Percentiles rank a stretch among this genome's conserved stretches.
Evolutionary conservation across 441 rosid species (phyloP).

Genomic region (Populus hybrid): DNA sequence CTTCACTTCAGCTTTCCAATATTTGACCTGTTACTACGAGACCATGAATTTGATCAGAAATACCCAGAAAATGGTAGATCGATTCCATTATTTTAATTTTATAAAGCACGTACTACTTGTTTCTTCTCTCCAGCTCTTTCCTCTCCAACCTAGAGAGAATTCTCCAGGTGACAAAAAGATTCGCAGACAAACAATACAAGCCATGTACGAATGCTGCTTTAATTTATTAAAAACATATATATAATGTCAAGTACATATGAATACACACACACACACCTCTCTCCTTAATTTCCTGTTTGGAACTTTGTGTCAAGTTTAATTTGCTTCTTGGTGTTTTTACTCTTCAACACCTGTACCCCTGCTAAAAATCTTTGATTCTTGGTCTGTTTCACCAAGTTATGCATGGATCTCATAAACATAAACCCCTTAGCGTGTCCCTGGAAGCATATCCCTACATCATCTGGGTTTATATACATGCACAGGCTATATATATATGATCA

Average conservation of each 20-base stretch:
- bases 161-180: conserved; percentile 11
- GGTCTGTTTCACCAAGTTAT: not conserved
- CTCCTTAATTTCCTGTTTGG: not conserved
- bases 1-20: not conserved
- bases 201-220: conserved; percentile 19
- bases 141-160: not conserved
- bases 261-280: not conserved
- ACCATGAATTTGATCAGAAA: not conserved
- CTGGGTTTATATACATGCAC: not conserved
- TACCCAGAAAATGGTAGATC: not conserved
- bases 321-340: not conserved
- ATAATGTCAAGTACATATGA: not conserved
- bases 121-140: not conserved
- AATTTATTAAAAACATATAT: not conserved
- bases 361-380: not conserved
- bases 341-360: not conserved
- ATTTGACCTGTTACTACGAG: not conserved
- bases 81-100: not conserved
- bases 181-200: conserved; percentile 29
- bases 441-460: not conserved
- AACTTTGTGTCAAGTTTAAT: not conserved
- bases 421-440: conserved; percentile 8
- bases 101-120: not conserved
- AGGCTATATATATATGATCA: not conserved
- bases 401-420: not conserved